A percentile compares a stretch with the other conserved stretches of the same genome.
These are phyloP conservation scores for Singerocomus inundabilis DNA, from an alignment of 1,284 basidiomycete genomes.

Conservation along the genomic window DNA sequence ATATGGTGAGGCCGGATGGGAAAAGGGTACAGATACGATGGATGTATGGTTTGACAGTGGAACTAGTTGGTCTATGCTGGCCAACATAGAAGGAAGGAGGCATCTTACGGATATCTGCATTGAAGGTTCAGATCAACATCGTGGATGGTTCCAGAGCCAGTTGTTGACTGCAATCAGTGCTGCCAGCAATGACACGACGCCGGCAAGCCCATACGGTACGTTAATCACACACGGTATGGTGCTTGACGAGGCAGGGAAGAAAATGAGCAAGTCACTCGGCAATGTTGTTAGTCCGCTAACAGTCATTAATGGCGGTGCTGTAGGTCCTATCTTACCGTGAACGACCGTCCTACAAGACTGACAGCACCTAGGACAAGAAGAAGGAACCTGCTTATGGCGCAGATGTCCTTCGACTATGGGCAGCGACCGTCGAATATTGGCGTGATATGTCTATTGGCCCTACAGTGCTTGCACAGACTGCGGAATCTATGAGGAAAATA, in stretches of 20 bases:
- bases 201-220: conserved; percentile 70
- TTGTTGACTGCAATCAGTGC: conserved; percentile 80
- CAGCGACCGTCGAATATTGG: conserved; percentile 88
- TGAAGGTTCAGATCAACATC: conserved; percentile 97
- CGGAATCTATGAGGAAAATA: conserved; percentile 82
- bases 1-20: conserved; percentile 50
- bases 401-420: conserved; percentile 91
- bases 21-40: conserved; percentile 90
- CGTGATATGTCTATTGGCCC: conserved; percentile 86
- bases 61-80: conserved; percentile 87
- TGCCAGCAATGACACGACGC: conserved; percentile 31
- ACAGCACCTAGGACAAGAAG: conserved; percentile 54
- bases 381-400: conserved; percentile 80
- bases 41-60: conserved; percentile 99
- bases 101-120: conserved; percentile 84
- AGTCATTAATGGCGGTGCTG: conserved; percentile 78
- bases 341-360: neutral
- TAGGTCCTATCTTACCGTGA: conserved; percentile 36
- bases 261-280: conserved; percentile 98
- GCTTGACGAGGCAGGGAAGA: conserved; percentile 86
- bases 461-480: conserved; percentile 73
- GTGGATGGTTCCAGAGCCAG: conserved; percentile 99
- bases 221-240: conserved; percentile 98
- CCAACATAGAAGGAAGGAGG: conserved; percentile 29
- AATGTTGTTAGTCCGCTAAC: conserved; percentile 88